Evolutionary conservation across 345 rosid species (phyloP).

Genomic region (Euphorbia peplus): DNA sequence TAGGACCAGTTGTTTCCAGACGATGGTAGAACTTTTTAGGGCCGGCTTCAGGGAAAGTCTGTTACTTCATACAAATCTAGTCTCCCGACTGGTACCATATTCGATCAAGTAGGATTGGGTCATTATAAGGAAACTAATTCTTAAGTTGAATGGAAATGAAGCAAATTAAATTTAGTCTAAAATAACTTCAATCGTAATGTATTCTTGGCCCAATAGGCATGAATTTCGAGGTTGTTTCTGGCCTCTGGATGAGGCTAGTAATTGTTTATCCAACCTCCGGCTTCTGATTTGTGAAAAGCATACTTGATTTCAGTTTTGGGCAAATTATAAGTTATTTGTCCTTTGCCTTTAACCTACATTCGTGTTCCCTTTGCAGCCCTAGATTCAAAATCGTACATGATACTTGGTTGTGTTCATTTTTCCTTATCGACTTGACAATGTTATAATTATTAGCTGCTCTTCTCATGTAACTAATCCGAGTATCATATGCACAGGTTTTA

Average conservation of each 20-base stretch:
- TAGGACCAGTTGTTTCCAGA: too few species aligned
- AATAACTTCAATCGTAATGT: not conserved
- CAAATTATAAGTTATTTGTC: not conserved
- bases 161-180: too few species aligned
- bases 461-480: not conserved
- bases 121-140: too few species aligned
- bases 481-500: slow-evolving; percentile 57
- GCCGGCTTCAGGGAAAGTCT: too few species aligned
- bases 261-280: not conserved
- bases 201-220: not conserved
- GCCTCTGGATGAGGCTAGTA: not conserved
- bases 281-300: not conserved
- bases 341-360: not conserved
- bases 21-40: too few species aligned
- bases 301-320: not conserved
- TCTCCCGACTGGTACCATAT: too few species aligned
- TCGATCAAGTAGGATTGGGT: too few species aligned
- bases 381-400: not conserved
- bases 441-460: slow-evolving; percentile 4
- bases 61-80: too few species aligned
- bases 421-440: not conserved
- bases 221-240: not conserved
- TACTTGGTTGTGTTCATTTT: slow-evolving; percentile 8
- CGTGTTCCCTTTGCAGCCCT: slow-evolving; percentile 3
- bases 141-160: too few species aligned